Percentiles rank a stretch among this genome's conserved stretches.
These are phyloP conservation scores for Moniliophthora roreri DNA, from an alignment of 1,284 basidiomycete genomes.

Conservation along the genomic window DNA sequence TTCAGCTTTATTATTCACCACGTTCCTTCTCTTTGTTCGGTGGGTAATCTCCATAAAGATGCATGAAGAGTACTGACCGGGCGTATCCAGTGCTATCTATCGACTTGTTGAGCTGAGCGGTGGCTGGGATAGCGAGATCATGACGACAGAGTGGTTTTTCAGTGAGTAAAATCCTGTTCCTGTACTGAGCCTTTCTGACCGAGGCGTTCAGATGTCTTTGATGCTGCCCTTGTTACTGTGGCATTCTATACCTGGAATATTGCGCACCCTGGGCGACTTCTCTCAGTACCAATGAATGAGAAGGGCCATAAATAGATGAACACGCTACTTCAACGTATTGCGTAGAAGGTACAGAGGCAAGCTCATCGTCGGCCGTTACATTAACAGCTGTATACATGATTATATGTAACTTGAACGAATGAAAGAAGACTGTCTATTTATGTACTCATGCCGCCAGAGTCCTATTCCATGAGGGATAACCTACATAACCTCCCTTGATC, in stretches of 20 bases:
- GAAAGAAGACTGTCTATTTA: too few species aligned
- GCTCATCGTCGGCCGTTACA: too few species aligned
- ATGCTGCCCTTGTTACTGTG: constrained; percentile 5
- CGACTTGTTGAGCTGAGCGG: constrained; percentile 9
- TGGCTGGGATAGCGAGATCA: constrained; percentile 9
- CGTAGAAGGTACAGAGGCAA: too few species aligned
- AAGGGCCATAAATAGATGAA: too few species aligned
- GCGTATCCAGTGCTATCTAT: constrained; percentile 7
- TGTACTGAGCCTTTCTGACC: neutral
- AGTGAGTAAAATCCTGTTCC: constrained; percentile 1
- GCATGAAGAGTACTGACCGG: neutral
- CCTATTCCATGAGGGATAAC: too few species aligned
- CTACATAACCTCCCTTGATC: too few species aligned
- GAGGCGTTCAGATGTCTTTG: constrained; percentile 6
- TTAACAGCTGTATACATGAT: too few species aligned
- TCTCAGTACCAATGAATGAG: neutral
- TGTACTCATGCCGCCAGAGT: too few species aligned
- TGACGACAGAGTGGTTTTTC: constrained; percentile 11
- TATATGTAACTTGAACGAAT: too few species aligned
- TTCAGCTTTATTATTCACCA: constrained; percentile 31
- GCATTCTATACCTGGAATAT: constrained; percentile 13
- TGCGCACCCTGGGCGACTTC: neutral
- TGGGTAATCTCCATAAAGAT: constrained; percentile 14
- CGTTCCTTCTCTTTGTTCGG: constrained; percentile 40
- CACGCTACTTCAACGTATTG: too few species aligned